Percentiles rank a stretch among this genome's conserved stretches.
phyloP scores from a whole-genome alignment of 192 early-diverging fungal genomes.

The Chytriomyces confervae region DNA sequence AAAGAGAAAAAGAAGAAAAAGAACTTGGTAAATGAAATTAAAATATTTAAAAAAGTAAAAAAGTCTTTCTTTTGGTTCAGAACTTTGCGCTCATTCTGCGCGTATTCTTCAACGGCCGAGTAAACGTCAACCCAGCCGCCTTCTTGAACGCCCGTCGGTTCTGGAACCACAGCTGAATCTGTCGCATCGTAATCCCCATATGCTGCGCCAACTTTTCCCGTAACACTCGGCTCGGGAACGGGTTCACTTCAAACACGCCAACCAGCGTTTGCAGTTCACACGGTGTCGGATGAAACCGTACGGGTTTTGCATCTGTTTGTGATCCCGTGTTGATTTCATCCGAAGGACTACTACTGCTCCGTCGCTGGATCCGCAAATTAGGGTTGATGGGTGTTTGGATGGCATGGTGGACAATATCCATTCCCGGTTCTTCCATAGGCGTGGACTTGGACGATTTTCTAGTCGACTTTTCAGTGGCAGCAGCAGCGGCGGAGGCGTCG shows the following conservation, averaged over 20 bases:
- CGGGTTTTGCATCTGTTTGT: conserved; percentile 5
- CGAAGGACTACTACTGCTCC: not conserved
- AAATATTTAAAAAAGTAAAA: not conserved
- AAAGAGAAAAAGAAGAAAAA: too few species aligned
- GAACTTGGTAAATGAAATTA: not conserved
- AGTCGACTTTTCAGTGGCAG: not conserved
- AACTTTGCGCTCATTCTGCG: not conserved
- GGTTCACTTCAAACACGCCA: conserved; percentile 76
- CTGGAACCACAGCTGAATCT: conserved; percentile 98
- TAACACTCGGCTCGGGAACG: conserved; percentile 84
- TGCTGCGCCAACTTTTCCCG: conserved; percentile 76
- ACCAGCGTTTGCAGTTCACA: conserved; percentile 71
- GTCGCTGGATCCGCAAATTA: not conserved
- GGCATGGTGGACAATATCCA: not conserved
- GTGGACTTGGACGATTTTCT: not conserved
- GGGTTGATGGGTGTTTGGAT: not conserved
- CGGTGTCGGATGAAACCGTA: not conserved
- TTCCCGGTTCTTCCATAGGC: not conserved
- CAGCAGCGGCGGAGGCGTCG: not conserved
- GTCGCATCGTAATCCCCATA: conserved; percentile 87
- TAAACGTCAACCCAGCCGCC: not conserved
- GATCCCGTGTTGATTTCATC: not conserved
- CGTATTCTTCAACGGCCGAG: conserved; percentile 5
- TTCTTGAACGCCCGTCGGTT: conserved; percentile 67
- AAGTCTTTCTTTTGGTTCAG: not conserved